Evolutionary conservation across 2,329 filamentous ascomycete species (phyloP).

Genomic region (Stemphylium lycopersici): DNA sequence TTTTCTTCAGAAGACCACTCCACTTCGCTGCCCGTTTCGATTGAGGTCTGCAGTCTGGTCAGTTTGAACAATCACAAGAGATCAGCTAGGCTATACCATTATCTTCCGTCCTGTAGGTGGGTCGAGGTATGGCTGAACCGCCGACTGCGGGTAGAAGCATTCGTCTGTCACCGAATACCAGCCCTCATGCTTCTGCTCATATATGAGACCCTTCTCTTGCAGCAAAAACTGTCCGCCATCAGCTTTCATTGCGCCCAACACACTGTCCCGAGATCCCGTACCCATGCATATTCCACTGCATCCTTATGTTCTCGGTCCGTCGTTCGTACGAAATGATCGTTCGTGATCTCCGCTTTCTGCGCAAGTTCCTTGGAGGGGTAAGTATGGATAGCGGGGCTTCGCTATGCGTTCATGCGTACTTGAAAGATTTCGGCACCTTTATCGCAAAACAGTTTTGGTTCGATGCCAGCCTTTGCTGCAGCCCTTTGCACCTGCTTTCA

Average conservation of each 20-base stretch:
- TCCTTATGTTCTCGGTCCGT: constrained; percentile 82
- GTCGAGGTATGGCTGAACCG: constrained; percentile 75
- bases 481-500: constrained; percentile 79
- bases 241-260: constrained; percentile 19
- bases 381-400: constrained; percentile 3
- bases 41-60: constrained; percentile 60
- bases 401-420: constrained; percentile 43
- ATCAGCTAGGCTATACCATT: constrained; percentile 60
- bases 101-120: constrained; percentile 82
- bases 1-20: constrained; percentile 94
- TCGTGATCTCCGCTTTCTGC: constrained; percentile 68
- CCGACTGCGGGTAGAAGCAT: constrained; percentile 84
- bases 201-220: constrained; percentile 76
- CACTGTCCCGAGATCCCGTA: constrained; percentile 34
- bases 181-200: constrained; percentile 83
- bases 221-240: constrained; percentile 64
- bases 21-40: constrained; percentile 89
- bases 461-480: constrained; percentile 70
- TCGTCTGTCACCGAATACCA: constrained; percentile 99
- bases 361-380: constrained; percentile 65
- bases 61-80: constrained; percentile 11
- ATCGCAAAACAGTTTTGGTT: constrained; percentile 88
- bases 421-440: constrained; percentile 79
- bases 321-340: constrained; percentile 91
- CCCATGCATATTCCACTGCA: constrained; percentile 90